Evolutionary conservation across 305 asterid species (phyloP).

Genomic region (Petunia hybrid): DNA sequence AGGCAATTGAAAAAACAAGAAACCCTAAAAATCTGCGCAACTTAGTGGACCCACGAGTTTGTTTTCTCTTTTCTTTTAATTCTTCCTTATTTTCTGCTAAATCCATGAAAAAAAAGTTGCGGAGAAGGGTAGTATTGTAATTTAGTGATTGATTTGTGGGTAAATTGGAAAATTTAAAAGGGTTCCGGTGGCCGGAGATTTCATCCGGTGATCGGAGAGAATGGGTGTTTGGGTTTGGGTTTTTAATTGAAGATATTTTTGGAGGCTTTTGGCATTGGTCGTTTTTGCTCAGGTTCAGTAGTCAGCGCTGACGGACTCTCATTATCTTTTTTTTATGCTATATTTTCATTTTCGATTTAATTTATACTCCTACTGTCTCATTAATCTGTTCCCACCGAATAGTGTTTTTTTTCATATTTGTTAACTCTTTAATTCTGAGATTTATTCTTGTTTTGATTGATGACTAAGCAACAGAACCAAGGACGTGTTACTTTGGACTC

Average conservation of each 20-base stretch:
- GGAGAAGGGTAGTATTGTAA: neutral
- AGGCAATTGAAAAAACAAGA: constrained; percentile 47
- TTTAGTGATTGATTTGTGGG: neutral
- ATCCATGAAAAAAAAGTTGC: constrained; percentile 17
- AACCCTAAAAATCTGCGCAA: constrained; percentile 44
- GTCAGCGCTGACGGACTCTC: neutral
- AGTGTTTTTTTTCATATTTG: too few species aligned
- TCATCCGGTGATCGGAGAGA: constrained; percentile 26
- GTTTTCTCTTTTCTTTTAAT: constrained; percentile 28
- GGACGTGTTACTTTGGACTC: too few species aligned
- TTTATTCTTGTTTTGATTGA: too few species aligned
- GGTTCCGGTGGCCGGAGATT: constrained; percentile 27
- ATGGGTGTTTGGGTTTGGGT: neutral
- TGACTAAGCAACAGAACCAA: too few species aligned
- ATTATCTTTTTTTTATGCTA: neutral
- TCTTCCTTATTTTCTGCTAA: constrained; percentile 26
- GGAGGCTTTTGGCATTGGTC: neutral
- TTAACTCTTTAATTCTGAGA: too few species aligned
- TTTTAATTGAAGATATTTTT: constrained; percentile 19
- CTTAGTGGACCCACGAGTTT: neutral
- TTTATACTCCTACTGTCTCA: too few species aligned
- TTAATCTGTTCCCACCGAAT: too few species aligned
- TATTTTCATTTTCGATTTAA: neutral
- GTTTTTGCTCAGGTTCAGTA: constrained; percentile 5
- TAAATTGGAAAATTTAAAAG: neutral